Percentiles rank a stretch among this genome's conserved stretches.
Conservation (phyloP, 192 early-diverging fungal species). For the Cladochytrium replicatum region DNA sequence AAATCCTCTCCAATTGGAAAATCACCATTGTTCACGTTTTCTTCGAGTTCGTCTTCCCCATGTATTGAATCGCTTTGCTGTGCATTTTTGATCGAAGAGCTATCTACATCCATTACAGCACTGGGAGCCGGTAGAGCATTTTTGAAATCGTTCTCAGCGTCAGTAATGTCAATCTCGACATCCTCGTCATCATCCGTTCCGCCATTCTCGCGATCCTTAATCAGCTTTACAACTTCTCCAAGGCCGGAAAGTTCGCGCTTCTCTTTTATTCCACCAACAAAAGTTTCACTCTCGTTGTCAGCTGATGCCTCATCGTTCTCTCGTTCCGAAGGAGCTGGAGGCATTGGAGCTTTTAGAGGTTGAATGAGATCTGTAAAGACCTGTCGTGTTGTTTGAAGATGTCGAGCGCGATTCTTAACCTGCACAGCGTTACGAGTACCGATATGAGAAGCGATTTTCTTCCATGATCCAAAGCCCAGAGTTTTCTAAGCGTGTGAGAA, state of each 20-base stretch:
- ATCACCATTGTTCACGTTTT: too few species aligned
- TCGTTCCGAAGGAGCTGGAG: neutral
- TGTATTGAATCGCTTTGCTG: too few species aligned
- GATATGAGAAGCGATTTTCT: constrained; percentile 36
- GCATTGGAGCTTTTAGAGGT: constrained; percentile 1
- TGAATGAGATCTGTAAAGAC: constrained; percentile 26
- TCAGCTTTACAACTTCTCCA: neutral
- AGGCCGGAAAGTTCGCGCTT: too few species aligned
- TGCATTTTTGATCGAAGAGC: too few species aligned
- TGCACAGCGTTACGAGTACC: constrained; percentile 46
- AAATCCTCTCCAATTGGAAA: too few species aligned
- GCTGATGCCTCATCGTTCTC: too few species aligned
- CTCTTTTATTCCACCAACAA: too few species aligned
- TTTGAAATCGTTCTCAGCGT: constrained; percentile 21
- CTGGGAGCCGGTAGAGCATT: neutral
- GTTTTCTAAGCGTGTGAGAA: constrained; percentile 14
- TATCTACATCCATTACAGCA: too few species aligned
- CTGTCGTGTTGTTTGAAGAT: constrained; percentile 20
- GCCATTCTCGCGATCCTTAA: constrained; percentile 1
- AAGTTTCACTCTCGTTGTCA: too few species aligned
- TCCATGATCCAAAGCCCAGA: constrained; percentile 51
- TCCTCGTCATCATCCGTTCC: constrained; percentile 5
- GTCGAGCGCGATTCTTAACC: constrained; percentile 53
- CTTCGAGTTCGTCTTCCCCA: too few species aligned
- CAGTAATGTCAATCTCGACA: constrained; percentile 12